Evolutionary conservation across 139 green algal species (phyloP).

Genomic region (Volvox reticuliferus): DNA sequence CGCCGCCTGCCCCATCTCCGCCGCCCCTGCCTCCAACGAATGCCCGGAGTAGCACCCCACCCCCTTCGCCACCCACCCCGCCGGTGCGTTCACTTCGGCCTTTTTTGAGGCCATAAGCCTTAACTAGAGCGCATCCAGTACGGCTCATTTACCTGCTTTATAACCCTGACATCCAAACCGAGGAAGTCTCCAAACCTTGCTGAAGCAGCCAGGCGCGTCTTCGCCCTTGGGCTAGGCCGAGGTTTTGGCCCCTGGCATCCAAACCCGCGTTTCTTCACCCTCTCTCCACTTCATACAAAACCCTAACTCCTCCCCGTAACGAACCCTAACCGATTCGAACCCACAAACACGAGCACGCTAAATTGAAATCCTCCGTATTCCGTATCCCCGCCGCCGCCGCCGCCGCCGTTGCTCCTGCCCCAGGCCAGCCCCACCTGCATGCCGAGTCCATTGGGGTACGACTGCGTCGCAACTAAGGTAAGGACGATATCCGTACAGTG

Average conservation of each 20-base stretch:
- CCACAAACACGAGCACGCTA: background rate
- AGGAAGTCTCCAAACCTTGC: too few species aligned
- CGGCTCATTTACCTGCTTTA: background rate
- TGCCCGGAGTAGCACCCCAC: background rate
- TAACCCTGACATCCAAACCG: background rate
- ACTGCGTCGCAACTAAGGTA: too few species aligned
- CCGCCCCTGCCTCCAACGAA: background rate
- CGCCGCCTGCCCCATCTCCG: background rate
- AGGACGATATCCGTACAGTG: too few species aligned
- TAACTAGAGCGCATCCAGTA: background rate
- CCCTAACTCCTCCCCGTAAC: too few species aligned
- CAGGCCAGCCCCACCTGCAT: too few species aligned
- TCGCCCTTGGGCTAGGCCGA: background rate
- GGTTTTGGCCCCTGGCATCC: background rate
- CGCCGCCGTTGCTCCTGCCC: too few species aligned
- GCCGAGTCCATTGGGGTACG: too few species aligned
- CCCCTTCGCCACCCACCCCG: background rate
- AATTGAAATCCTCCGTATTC: background rate
- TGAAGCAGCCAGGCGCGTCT: too few species aligned
- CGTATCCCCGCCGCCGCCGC: too few species aligned
- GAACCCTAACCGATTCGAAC: too few species aligned
- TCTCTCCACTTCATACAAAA: too few species aligned
- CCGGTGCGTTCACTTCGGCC: background rate
- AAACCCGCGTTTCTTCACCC: background rate
- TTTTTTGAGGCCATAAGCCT: background rate